Base-by-base conservation (phyloP, 164 flowering plant species). In the Taxillus chinensis region DNA sequence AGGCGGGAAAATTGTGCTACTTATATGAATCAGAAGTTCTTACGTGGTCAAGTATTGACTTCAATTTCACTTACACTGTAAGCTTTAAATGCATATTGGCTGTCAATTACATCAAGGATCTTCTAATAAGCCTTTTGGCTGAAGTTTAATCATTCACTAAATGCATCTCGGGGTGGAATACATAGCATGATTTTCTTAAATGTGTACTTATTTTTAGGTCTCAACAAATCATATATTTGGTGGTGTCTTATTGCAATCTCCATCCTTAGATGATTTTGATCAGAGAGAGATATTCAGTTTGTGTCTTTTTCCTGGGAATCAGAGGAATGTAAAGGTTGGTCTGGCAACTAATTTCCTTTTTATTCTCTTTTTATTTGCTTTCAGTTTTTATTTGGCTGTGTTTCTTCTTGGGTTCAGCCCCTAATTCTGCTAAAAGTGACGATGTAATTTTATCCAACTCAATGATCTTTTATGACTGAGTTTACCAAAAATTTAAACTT, bases 271-370 rank as follows among this genome's bases (percentile, higher is more conserved):
- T 74, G 96, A 87, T 69, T 55, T 71, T 68, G 96, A 91, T 74
- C 87, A 86, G 64, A 83, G 99, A 72, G 86, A 86, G 55, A 78
- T 85, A 73, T 95, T 95, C 72, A 80, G 79, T 61, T 50, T 88
- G 45, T 88, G 80, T 72, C 80, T 95, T 65, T 74, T 70, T 61
- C 90, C 96, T 3, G 97, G 90, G 68, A 75, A 51, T 59, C 63
- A 74, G 54, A 66, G 64, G 42, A 75, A 64, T 45, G 75, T 10
- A 66, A 79, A 84, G 92, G 98, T 90, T 62, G 7, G 70, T 69
- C 40, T 52, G 17, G 13, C 42, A 41, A 9, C 40, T 9, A 7
- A 27, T 27, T 41, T 60, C 11, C 43, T 0, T 57, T 57, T 5
- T 27, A 5, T 65, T 46, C 48, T n/a, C 8, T 51, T 38, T 41